A percentile compares a stretch with the other conserved stretches of the same genome.
Conservation (phyloP, 805 yeast species). For the Spathaspora sp. region DNA sequence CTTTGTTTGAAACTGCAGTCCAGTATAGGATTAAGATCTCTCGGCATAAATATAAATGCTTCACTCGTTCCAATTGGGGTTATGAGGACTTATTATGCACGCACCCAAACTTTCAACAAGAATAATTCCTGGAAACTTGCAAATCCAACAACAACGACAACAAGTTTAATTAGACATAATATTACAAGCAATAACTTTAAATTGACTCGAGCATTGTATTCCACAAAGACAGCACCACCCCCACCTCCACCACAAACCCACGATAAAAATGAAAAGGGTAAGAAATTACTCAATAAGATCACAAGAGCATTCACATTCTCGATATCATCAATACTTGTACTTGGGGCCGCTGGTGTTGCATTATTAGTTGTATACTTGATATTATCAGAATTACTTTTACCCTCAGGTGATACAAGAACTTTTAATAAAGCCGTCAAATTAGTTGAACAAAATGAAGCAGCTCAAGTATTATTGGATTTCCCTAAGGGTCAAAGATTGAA, state of each 20-base stretch:
- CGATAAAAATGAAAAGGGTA: slow-evolving; percentile 38
- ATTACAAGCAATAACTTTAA: not conserved
- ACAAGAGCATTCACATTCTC: slow-evolving; percentile 60
- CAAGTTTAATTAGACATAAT: not conserved
- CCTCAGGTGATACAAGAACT: slow-evolving; percentile 87
- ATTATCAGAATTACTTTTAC: slow-evolving; percentile 76
- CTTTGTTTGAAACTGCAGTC: not conserved
- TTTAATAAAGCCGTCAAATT: slow-evolving; percentile 82
- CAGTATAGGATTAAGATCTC: not conserved
- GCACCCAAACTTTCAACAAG: not conserved
- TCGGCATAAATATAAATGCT: not conserved
- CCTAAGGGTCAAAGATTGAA: slow-evolving; percentile 57
- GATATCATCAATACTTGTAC: slow-evolving; percentile 55
- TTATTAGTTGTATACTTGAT: slow-evolving; percentile 69
- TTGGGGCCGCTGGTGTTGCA: slow-evolving; percentile 69
- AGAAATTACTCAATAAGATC: slow-evolving; percentile 42
- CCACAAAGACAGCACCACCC: slow-evolving; percentile 20
- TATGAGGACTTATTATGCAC: not conserved
- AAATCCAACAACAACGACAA: not conserved
- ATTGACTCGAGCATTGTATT: slow-evolving; percentile 1
- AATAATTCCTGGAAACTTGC: not conserved
- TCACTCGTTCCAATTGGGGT: not conserved
- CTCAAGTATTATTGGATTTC: slow-evolving; percentile 56
- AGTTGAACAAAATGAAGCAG: slow-evolving; percentile 63
- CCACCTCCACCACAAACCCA: slow-evolving; percentile 35